These are phyloP conservation scores for Wickerhamiella infanticola DNA, from an alignment of 1,139 yeast genomes.

Conservation along the genomic window DNA sequence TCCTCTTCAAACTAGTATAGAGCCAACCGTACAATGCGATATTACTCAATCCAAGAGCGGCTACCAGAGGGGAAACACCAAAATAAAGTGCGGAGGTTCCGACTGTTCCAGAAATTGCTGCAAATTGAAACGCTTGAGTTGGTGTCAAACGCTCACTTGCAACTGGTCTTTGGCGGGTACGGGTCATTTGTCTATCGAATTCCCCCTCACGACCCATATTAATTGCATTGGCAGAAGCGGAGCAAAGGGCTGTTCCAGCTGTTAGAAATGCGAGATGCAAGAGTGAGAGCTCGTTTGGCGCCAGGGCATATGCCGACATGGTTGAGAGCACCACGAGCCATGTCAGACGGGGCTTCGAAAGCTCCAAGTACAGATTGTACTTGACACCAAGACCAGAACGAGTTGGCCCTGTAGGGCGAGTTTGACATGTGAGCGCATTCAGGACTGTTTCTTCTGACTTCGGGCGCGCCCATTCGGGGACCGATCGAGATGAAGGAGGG, in stretches of 20 bases:
- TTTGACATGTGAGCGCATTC: not conserved
- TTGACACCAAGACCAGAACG: not conserved
- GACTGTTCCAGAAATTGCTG: constrained; percentile 50
- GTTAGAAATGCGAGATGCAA: constrained; percentile 58
- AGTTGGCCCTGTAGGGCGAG: not conserved
- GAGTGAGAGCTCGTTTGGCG: constrained; percentile 66
- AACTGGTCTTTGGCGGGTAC: constrained; percentile 84
- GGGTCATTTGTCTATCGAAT: constrained; percentile 72
- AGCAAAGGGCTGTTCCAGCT: constrained; percentile 70
- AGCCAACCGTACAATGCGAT: constrained; percentile 75
- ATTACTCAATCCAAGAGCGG: constrained; percentile 59
- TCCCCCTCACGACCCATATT: constrained; percentile 95
- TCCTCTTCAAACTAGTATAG: constrained; percentile 80
- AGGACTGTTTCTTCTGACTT: not conserved
- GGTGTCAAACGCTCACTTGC: constrained; percentile 72
- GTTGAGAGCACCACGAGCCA: constrained; percentile 80
- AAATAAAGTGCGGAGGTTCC: constrained; percentile 56
- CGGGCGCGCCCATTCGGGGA: not conserved
- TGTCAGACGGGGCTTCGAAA: constrained; percentile 81
- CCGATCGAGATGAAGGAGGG: not conserved
- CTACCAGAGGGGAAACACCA: constrained; percentile 82
- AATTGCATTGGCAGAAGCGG: constrained; percentile 92
- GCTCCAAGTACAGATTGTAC: constrained; percentile 38
- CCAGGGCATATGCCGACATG: constrained; percentile 83
- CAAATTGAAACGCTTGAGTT: constrained; percentile 63